Evolutionary conservation across 345 rosid species (phyloP).

Genomic region (Lenwebbia sp.): DNA sequence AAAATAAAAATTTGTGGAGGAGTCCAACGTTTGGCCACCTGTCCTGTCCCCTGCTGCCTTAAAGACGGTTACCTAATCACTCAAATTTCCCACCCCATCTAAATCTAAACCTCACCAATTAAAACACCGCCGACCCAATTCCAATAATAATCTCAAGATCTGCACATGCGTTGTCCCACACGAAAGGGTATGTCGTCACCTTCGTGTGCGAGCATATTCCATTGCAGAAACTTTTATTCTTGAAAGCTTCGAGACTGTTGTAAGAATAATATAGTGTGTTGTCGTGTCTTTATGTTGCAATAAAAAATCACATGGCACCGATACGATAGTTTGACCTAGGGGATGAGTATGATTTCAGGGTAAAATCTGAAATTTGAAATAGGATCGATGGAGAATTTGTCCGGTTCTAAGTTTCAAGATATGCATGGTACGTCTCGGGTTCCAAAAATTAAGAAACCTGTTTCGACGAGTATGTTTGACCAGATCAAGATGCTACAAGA

Average conservation of each 20-base stretch:
- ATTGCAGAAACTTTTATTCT: not conserved
- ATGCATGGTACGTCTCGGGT: no score
- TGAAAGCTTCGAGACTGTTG: not conserved
- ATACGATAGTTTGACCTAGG: not conserved
- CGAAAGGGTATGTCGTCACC: not conserved
- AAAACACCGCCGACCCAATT: not conserved
- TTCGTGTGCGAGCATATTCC: not conserved
- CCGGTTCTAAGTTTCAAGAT: no score
- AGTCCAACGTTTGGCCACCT: conserved; percentile 5
- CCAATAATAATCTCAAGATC: not conserved
- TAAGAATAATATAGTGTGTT: not conserved
- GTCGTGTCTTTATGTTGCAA: not conserved
- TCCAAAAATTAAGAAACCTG: no score
- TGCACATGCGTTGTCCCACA: not conserved
- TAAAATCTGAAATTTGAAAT: no score
- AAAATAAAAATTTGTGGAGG: no score
- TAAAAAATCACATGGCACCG: not conserved
- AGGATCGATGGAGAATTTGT: no score
- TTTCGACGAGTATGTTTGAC: no score
- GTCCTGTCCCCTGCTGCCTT: not conserved
- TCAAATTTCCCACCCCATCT: not conserved
- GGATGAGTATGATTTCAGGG: no score
- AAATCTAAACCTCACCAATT: not conserved
- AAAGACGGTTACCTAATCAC: not conserved
- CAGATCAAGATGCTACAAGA: not conserved